Evolutionary conservation across 169 alveolate genomes (phyloP).

Genomic region (Perkinsus chesapeaki): DNA sequence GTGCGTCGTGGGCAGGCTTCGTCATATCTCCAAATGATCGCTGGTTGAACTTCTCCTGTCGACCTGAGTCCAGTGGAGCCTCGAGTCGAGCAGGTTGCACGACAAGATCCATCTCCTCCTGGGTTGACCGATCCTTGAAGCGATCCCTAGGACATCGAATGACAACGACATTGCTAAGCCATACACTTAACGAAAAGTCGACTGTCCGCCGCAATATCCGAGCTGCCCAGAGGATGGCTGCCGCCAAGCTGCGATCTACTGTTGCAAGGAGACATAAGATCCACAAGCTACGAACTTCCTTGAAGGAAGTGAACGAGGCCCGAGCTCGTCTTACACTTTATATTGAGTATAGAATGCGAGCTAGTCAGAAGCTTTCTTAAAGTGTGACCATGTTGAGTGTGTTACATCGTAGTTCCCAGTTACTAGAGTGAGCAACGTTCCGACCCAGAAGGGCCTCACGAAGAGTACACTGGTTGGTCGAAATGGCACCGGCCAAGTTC

Average conservation of each 20-base stretch:
- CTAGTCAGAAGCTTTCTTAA: neutral
- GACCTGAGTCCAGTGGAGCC: neutral
- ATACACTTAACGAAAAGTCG: neutral
- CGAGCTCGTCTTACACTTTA: neutral
- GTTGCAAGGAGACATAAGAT: neutral
- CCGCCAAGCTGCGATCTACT: neutral
- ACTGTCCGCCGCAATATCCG: neutral
- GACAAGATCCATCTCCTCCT: neutral
- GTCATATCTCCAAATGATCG: neutral
- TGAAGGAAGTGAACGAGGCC: neutral
- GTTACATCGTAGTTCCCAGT: too few species aligned
- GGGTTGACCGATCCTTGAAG: neutral
- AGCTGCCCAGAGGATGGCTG: neutral
- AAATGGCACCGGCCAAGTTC: too few species aligned
- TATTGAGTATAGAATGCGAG: neutral
- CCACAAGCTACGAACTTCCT: neutral
- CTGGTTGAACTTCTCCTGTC: neutral
- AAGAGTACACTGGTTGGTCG: too few species aligned
- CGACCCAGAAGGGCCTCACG: too few species aligned
- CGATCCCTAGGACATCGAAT: neutral
- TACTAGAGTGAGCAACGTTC: too few species aligned
- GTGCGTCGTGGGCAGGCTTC: neutral
- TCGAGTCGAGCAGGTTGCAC: neutral
- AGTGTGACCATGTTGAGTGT: neutral
- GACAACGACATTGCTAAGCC: neutral